Base-by-base conservation (phyloP, 1,139 yeast genomes). In the Blastobotrys buckinghamii region DNA sequence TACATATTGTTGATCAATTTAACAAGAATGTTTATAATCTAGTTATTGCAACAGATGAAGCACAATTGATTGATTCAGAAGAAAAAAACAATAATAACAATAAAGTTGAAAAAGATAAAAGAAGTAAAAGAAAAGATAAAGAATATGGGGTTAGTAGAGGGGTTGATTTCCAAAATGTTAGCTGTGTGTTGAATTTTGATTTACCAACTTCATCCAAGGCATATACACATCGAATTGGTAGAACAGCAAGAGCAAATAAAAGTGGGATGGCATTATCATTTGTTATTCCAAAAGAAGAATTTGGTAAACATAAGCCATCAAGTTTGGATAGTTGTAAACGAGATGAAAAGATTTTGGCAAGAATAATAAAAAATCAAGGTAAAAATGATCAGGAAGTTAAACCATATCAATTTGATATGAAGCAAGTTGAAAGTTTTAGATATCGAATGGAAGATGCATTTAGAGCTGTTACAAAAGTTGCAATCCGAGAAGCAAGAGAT, bases 221-320 rank as follows among this genome's bases (percentile, higher is more conserved):
- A 6, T 94, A 94, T 64, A 82, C 89, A 39, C 99, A 94, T 67
- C 79, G 99, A 64, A 79, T 94, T 43, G 99, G 99, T 46, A 82
- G 99, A 73, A 92, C 99, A 1, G 98, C 98, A 4, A 81, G 99
- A 68, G 98, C 96, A 6, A 96, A 96, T 45, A 88, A 88, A 65
- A 76, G 95, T 1, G 99, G 99, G 51, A 90, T 89, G 80, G 85
- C 97, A 0, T 76, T 94, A 52, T 89, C 97, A 27, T 92, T 92
- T 70, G 94, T 92, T 15, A 87, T 92, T 27, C 89, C 95, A 16
- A 70, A 72, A 37, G 84, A 82, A 52, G 90, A 87, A 61, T 84
- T 84, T 69, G 97, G 96, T 33, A 88, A 87, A 62, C 97, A 92
- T 69, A 88, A 83, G 64, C 79, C 84, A 34, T 90, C 97, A 1